These are phyloP conservation scores for Fusarium sp. DNA, from an alignment of 2,329 filamentous ascomycete species.

Conservation along the genomic window DNA sequence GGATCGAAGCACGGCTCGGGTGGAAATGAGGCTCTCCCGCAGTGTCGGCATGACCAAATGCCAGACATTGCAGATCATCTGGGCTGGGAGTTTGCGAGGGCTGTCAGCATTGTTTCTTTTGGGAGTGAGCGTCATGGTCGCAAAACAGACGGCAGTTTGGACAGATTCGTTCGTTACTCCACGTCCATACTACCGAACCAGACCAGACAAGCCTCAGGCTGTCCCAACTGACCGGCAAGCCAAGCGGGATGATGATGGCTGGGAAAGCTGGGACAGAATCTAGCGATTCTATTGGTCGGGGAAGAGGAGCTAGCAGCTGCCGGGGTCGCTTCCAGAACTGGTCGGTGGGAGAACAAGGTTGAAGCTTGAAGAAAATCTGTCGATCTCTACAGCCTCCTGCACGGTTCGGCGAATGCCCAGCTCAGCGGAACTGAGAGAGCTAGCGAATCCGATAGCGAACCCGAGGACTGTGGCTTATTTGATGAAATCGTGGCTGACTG, in stretches of 20 bases:
- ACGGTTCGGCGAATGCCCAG: constrained; percentile 22
- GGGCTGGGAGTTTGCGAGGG: constrained; percentile 5
- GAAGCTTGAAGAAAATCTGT: constrained; percentile 42
- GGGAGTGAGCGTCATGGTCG: constrained; percentile 8
- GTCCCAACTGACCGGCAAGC: constrained; percentile 36
- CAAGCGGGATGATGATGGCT: constrained; percentile 37
- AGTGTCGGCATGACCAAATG: neutral
- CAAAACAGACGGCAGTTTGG: constrained; percentile 11
- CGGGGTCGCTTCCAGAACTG: constrained; percentile 43
- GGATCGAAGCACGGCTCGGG: constrained; percentile 27
- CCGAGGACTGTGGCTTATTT: neutral
- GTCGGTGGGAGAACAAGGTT: constrained; percentile 41
- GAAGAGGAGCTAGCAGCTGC: constrained; percentile 19
- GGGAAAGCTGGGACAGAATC: constrained; percentile 10
- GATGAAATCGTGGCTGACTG: neutral
- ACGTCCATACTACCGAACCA: neutral
- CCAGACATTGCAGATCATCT: neutral
- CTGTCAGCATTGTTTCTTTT: constrained; percentile 21
- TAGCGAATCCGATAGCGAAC: neutral
- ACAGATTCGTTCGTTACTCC: neutral
- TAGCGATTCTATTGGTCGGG: constrained; percentile 30
- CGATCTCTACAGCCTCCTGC: constrained; percentile 40
- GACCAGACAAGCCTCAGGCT: constrained; percentile 9
- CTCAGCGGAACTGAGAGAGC: neutral
- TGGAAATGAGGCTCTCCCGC: neutral